Evolutionary conservation across 768 basidiomycete genomes (phyloP), one percentile per base, ranked within the genome.

Genomic region (Collybiopsis confluens): DNA sequence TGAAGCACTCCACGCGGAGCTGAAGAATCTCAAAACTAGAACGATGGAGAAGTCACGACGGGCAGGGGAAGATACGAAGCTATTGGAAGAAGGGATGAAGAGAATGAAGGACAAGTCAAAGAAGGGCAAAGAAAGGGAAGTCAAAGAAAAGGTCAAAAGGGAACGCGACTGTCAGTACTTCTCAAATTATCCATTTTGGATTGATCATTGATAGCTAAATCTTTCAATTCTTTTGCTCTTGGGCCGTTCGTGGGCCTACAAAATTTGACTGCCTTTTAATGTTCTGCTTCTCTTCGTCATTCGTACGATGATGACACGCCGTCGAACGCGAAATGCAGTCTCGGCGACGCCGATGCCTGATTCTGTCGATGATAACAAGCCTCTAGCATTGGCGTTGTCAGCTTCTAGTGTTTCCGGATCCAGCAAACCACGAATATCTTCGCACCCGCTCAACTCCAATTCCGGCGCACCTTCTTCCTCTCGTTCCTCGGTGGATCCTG

Each of bases 21-120:
- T 92, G 44, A 71, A 66, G 56, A 56, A 70, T 45, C 68, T 86
- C 49, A 79, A 75, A 61, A 72, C 78, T 59, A 73, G 71, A 63
- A 77, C 81, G 6, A 61, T 82, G 44, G 84, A 85, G 57, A 78
- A 87, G 59, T 80, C 76, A 37, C 83, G 78, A 74, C 90, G 89
- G 73, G 90, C 89, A 0, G 79, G 78, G 28, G 82, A 86, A 62
- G 90, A 92, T 74, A 70, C 89, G 59, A 80, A 76, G 64, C 76
- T 80, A 51, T 83, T 92, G 60, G 82, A 88, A 58, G 88, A 87
- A 68, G 86, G 85, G 45, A 84, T 88, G 80, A 80, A 81, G 50
- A 78, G 81, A 56, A 78, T 90, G 71, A 87, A 81, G 70, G 89
- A 90, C 71, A 84, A 80, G 67, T 86, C 82, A 68, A 80, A 80